Evolutionary conservation across 495 filamentous ascomycete species (phyloP).

Genomic region (Xylaria sp.): DNA sequence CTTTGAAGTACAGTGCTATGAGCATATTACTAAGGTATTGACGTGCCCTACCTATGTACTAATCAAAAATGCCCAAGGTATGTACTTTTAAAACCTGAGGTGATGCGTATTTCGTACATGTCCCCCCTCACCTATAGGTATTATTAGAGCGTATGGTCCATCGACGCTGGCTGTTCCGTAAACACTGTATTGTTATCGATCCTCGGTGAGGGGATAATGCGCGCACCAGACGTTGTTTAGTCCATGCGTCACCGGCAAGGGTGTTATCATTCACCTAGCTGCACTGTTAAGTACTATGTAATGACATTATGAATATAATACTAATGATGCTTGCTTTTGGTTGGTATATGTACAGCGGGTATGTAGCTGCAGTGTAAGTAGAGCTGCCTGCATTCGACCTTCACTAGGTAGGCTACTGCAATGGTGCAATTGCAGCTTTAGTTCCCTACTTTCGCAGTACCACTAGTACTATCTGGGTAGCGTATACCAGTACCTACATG

Average conservation of each 20-base stretch:
- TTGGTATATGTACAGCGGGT: slow-evolving; percentile 25
- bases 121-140: neutral
- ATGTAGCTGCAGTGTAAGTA: slow-evolving; percentile 22
- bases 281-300: no score
- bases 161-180: neutral
- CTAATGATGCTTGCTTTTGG: neutral
- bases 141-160: neutral
- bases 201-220: slow-evolving; percentile 12
- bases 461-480: slow-evolving; percentile 1
- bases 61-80: neutral
- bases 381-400: slow-evolving; percentile 9
- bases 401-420: neutral
- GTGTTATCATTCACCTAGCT: neutral
- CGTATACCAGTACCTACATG: neutral
- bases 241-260: slow-evolving; percentile 27
- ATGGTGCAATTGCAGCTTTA: neutral
- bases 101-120: neutral
- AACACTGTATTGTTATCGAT: slow-evolving; percentile 16
- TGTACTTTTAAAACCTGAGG: neutral
- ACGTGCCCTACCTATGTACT: neutral
- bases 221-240: slow-evolving; percentile 32
- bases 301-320: slow-evolving; percentile 2
- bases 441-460: neutral
- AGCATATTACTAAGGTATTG: neutral
- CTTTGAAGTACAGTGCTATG: no score